Evolutionary conservation across 257 asterid genomes (phyloP), one percentile per base, ranked within the genome.

Genomic region (Coffea eugenioides): DNA sequence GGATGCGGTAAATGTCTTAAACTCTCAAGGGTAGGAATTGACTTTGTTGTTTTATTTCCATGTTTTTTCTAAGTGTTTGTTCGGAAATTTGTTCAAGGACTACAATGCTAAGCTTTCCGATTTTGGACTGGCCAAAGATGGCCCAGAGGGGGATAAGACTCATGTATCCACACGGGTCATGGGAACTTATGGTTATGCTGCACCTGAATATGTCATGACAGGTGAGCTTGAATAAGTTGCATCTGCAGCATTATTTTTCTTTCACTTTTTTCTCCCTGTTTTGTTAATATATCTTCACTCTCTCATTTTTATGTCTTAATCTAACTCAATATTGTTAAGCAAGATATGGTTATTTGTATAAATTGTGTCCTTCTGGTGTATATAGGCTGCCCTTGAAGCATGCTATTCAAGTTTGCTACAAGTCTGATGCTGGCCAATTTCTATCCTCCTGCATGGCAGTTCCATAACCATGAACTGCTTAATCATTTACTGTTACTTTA

Each of bases 181-280:
- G 99, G 98, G 99, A 69, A 95, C 99, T 4, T 93, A 95, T 36
- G 99, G 99, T 36, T 93, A 95, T 80, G 99, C 99, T 15, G 99
- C 99, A 67, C 99, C 99, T 6, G 98, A 95, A 80, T 95, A 95
- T 82, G 97, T 95, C 73, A 95, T 95, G 99, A 95, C 99, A 36
- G 99, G 99, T 93, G 84, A 75, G 31, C 62, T 16, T 59, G 34
- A 56, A 46, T 39, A 11, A 59, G 6, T 49, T 39, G 12, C 83
- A 46, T 36, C 14, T 54, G 71, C 59, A 64, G 34, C 61, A 48
- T 8, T 8, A 15, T 46, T 16, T 54, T n/a, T 46, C 46, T 66
- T 72, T 49, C 9, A 2, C 4, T 8, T 8, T n/a, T 11, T 52
- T 48, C 12, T 43, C 18, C 39, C 18, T 4, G 2, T 78, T 36